Evolutionary conservation across 352 stramenopile species (phyloP), one percentile per base, ranked within the genome.

Genomic region (Phytopythium vexans): DNA sequence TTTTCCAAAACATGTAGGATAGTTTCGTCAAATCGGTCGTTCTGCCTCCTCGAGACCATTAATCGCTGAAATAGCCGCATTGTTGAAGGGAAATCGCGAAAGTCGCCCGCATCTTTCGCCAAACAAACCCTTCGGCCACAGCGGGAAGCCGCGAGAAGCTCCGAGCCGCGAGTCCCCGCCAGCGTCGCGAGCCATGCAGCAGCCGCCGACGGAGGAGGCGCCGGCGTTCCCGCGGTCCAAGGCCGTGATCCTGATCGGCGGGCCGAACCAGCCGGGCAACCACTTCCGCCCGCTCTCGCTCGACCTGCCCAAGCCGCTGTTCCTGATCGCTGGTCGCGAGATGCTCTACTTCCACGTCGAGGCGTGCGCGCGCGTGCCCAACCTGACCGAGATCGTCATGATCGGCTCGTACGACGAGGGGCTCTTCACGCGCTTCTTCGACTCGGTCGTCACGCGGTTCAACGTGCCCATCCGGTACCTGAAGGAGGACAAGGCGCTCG

Each of bases 341-440:
- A 94, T 94, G 82, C 78, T 95, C 42, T 94, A 89, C 61, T 93
- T 94, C 67, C 86, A 95, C 53, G 84, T 95, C 8, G 85, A 95
- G 52, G 86, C 86, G 3, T 94, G 84, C 44, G 63, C 84, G 27
- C 81, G 82, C 40, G 79, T 95, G 45, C 82, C 82, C 36, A 92
- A 93, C 42, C 48, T 95, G 32, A 68, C 87, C 42, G 86, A 95
- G 62, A 95, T 95, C 57, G 44, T 95, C 35, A 92, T 95, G 80
- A 88, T 95, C 48, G 86, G 86, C 9, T 92, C 82, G 14, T 94
- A 95, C 62, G 86, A 95, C 56, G 84, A 93, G 64, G 84, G 86
- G 7, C 75, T 95, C 5, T 95, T 95, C 65, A 85, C 82, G 27
- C 83, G 84, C 49, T 95, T 94, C 68, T 93, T 95, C 52, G 86